Evolutionary conservation across 2,329 filamentous ascomycete genomes (phyloP), one percentile per base, ranked within the genome.

Genomic region (Penicillium olsonii): DNA sequence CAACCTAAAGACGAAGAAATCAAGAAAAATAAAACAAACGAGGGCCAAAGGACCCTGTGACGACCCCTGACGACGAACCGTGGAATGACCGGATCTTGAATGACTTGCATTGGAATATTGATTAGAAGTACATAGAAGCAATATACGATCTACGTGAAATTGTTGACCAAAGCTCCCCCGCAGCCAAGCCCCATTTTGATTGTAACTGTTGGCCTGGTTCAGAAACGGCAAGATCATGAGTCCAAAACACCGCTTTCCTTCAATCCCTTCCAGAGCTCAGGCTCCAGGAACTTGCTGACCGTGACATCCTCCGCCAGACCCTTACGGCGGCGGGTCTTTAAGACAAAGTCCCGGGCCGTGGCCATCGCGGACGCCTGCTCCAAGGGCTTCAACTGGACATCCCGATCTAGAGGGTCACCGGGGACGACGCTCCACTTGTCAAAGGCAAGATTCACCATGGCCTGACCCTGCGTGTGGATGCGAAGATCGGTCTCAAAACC

Each of bases 401-500:
- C 88, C 65, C 87, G 87, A 71, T 99, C 94, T 27, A 99, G 80
- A 34, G 94, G 94, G 70, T 99, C 94, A 47, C 94, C 94, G 2
- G 94, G 94, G 1, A 99, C 92, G 54, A 97, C 90, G 65, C 83
- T 91, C 94, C 94, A 99, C 57, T 89, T 85, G 68, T 99, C 94
- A 71, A 99, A 99, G 11, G 95, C 90, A 29, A 99, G 80, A 62
- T 87, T 91, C 45, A 97, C 85, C 65, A 90, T 92, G 48, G 92
- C 91, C 68, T 91, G 87, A 44, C 94, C 92, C 75, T 96, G 90
- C 0, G 92, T 96, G 72, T 96, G 92, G 66, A 97, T 97, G 55
- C 94, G 82, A 50, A 99, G 79, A 75, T 99, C 94, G 12, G 94
- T 97, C 77, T 99, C 94, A 72, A 99, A 97, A 17, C 94, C 94